Evolutionary conservation across 2,329 filamentous ascomycete species (phyloP), one percentile per base, ranked within the genome.

Genomic region (Ophiostoma tasmaniense): DNA sequence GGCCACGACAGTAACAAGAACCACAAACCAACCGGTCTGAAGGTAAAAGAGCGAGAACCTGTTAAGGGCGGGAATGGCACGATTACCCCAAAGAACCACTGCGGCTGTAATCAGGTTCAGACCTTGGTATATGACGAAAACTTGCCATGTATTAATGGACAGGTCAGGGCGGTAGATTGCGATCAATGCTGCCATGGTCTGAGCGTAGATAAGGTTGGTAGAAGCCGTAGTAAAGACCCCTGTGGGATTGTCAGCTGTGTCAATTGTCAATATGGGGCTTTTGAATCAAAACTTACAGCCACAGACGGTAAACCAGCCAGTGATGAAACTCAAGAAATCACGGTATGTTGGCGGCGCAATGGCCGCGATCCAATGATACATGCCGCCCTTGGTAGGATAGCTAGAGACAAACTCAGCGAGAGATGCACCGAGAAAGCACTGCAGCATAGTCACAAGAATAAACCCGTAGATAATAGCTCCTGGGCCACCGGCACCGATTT

Each of bases 361-460:
- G 10, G 61, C 61, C 3, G 61, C 61, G 20, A 64, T 64, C 61
- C 61, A 64, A 33, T 64, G 61, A 20, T 64, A 39, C 61, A 64
- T 64, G 33, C 61, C 61, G 13, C 61, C 33, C n/a, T 64, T 33
- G 2, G 61, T 64, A 37, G 61, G 61, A 20, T 64, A 64, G 33
- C 61, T 64, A n/a, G 61, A 64, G 8, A 64, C 61, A 64, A 64
- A 64, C 33, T 39, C 61, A 20, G 61, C 33, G 8, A 64, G 61
- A 37, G 61, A 64, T 20, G 61, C 61, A 33, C 61, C 61, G 20
- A 64, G 33, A 33, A 64, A 64, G 61, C 61, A 64, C 33, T 64
- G 61, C 61, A 64, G 11, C 7, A 64, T 39, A 13, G 61, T 39
- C 20, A 64, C 61, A 2, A 64, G 33, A 13, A 64, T 64, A 17